phyloP scores from a whole-genome alignment of 2,329 filamentous ascomycete species.

The Saccharata proteae region DNA sequence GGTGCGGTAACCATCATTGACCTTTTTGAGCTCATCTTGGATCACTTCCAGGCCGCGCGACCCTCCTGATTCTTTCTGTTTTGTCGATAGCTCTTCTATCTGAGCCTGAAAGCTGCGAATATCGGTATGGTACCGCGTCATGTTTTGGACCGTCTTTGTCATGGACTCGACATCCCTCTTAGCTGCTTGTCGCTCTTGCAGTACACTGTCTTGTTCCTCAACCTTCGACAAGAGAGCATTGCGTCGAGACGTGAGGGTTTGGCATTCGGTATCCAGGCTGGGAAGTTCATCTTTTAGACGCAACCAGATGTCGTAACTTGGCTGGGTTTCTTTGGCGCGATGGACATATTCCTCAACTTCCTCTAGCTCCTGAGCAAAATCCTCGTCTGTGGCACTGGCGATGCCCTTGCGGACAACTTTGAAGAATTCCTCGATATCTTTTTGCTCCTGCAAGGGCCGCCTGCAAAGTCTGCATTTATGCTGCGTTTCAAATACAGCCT shows the following conservation, averaged over 20 bases:
- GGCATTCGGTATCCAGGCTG: constrained; percentile 50
- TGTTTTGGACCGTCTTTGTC: constrained; percentile 62
- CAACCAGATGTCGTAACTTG: constrained; percentile 62
- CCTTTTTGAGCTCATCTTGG: constrained; percentile 57
- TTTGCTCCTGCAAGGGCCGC: constrained; percentile 49
- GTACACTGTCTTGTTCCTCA: constrained; percentile 54
- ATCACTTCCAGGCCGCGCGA: constrained; percentile 72
- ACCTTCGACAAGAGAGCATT: constrained; percentile 27
- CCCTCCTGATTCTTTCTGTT: constrained; percentile 55
- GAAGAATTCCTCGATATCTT: constrained; percentile 48
- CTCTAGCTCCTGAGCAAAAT: constrained; percentile 50
- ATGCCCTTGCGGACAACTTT: constrained; percentile 51
- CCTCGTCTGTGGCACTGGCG: constrained; percentile 38
- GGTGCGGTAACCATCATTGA: constrained; percentile 54
- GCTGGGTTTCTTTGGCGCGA: constrained; percentile 40
- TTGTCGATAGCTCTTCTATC: constrained; percentile 61
- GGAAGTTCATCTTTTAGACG: constrained; percentile 63
- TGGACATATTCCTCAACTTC: constrained; percentile 47
- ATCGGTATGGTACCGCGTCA: constrained; percentile 60
- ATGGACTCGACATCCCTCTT: constrained; percentile 66
- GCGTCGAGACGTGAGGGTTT: constrained; percentile 32
- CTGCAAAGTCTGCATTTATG: constrained; percentile 69
- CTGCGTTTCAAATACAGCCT: constrained; percentile 52
- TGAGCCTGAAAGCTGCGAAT: constrained; percentile 60
- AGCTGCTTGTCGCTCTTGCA: constrained; percentile 50